Percentiles rank a stretch among this genome's conserved stretches.
These are phyloP conservation scores for Astrocystis sublimbata DNA, from an alignment of 495 filamentous ascomycete species.

Conservation along the genomic window DNA sequence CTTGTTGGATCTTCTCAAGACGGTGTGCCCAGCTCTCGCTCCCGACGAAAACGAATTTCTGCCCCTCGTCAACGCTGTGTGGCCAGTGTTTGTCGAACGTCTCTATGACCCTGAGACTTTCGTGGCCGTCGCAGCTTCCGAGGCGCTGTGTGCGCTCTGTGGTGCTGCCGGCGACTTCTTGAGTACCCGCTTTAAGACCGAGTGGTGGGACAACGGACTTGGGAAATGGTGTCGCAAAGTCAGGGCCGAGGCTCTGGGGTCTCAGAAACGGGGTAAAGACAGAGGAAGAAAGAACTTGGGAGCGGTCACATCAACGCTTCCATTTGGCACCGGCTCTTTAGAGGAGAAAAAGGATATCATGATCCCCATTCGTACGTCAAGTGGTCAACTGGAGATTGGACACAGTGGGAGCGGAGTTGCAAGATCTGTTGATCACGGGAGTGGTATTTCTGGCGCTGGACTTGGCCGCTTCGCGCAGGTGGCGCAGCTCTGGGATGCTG, in stretches of 20 bases:
- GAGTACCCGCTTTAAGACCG: constrained; percentile 62
- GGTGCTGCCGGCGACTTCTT: constrained; percentile 78
- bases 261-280: background rate
- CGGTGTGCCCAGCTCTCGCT: constrained; percentile 66
- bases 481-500: constrained; percentile 59
- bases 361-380: constrained; percentile 25
- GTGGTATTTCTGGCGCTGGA: constrained; percentile 24
- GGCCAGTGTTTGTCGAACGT: constrained; percentile 72
- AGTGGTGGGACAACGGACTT: constrained; percentile 61
- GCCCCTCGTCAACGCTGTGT: constrained; percentile 84
- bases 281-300: constrained; percentile 45
- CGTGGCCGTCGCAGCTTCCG: constrained; percentile 68
- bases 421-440: background rate
- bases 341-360: constrained; percentile 28
- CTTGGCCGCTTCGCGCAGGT: constrained; percentile 56
- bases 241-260: constrained; percentile 31
- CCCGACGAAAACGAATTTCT: constrained; percentile 78
- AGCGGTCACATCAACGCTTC: constrained; percentile 30
- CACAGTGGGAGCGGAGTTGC: constrained; percentile 3
- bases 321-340: constrained; percentile 11
- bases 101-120: constrained; percentile 75
- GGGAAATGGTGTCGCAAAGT: constrained; percentile 40
- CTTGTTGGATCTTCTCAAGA: constrained; percentile 71
- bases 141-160: constrained; percentile 63
- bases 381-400: constrained; percentile 19